Conservation (phyloP, 129 eudicot genomes). For the carrot (Daucus carota) region DNA sequence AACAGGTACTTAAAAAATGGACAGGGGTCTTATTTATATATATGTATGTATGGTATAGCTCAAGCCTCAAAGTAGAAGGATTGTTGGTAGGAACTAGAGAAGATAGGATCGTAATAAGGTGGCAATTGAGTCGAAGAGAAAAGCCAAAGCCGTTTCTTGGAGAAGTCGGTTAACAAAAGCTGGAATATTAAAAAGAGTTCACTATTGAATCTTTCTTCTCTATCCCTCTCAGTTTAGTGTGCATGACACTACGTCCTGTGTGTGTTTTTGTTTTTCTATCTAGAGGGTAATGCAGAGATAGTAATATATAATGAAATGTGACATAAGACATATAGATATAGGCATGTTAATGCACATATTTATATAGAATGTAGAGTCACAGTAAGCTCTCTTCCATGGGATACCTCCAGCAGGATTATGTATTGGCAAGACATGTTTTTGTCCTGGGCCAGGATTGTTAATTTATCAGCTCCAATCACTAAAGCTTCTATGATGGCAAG, state of each 20-base stretch:
- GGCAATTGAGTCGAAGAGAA: constrained; percentile 21
- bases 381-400: background rate
- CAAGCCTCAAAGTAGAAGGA: background rate
- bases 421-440: constrained; percentile 5
- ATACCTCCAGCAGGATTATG: constrained; percentile 6
- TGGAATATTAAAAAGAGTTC: constrained; percentile 22
- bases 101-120: background rate
- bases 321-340: background rate
- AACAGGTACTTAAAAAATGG: background rate
- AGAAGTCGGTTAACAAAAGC: constrained; percentile 22
- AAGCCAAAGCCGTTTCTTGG: constrained; percentile 27
- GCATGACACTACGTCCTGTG: constrained; percentile 1
- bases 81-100: constrained; percentile 14
- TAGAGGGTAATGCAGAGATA: background rate
- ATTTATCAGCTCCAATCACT: background rate
- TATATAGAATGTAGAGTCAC: background rate
- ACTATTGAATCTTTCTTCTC: background rate
- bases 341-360: background rate
- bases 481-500: constrained; percentile 2
- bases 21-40: constrained; percentile 2
- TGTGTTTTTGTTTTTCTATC: background rate
- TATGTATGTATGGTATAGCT: background rate
- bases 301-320: background rate
- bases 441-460: background rate
- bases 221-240: constrained; percentile 8